phyloP scores from a whole-genome alignment of 176 grass and related monocot species.

The Puya raimondii region DNA sequence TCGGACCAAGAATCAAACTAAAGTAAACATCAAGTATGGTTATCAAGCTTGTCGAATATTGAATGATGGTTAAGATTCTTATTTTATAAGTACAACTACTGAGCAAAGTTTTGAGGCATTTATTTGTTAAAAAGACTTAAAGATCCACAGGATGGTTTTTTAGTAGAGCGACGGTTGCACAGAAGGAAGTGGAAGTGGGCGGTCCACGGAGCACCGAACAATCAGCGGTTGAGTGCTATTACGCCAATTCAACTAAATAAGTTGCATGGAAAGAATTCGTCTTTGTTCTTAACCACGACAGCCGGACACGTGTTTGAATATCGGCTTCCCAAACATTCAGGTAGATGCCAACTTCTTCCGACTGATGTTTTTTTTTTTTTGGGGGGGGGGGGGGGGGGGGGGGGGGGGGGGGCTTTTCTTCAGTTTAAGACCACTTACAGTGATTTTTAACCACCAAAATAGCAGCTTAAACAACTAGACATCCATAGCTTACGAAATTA shows the following conservation, averaged over 20 bases:
- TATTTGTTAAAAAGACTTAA: conserved; percentile 39
- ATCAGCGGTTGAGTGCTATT: conserved; percentile 57
- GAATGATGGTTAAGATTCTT: too few species aligned
- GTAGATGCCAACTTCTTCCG: conserved; percentile 7
- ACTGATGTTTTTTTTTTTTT: neutral
- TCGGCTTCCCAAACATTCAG: conserved; percentile 38
- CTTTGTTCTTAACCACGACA: conserved; percentile 61
- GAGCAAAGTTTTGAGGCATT: too few species aligned
- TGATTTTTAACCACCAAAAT: too few species aligned
- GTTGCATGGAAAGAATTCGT: conserved; percentile 32
- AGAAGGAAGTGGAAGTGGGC: conserved; percentile 97
- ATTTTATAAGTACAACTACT: too few species aligned
- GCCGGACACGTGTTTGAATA: conserved; percentile 77
- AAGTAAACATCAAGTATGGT: too few species aligned
- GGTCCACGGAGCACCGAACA: conserved; percentile 59
- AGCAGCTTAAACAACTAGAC: too few species aligned
- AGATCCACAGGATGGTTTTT: conserved; percentile 96
- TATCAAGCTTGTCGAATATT: too few species aligned
- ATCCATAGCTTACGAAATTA: too few species aligned
- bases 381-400: too few species aligned
- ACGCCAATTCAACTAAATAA: conserved; percentile 60
- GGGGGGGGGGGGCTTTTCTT: too few species aligned
- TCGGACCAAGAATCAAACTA: too few species aligned
- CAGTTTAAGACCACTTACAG: too few species aligned
- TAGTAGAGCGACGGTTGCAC: conserved; percentile 88